A percentile compares a stretch with the other conserved stretches of the same genome.
These are phyloP conservation scores for Trichoderma parareesei DNA, from an alignment of 495 filamentous ascomycete species.

Conservation along the genomic window DNA sequence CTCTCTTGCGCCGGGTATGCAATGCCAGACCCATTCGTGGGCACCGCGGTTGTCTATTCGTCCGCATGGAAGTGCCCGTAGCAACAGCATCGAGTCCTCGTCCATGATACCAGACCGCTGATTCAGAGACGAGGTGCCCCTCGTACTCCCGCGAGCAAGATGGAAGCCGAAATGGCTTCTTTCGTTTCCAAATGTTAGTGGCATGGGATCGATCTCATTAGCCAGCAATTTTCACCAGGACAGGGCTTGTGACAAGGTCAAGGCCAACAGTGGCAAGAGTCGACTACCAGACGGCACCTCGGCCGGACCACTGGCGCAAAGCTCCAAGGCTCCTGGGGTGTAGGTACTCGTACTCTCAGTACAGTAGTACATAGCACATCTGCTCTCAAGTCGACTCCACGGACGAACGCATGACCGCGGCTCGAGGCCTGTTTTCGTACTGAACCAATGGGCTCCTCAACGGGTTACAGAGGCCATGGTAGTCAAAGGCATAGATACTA, in stretches of 20 bases:
- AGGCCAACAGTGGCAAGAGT: constrained; percentile 15
- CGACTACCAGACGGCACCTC: constrained; percentile 31
- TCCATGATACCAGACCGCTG: constrained; percentile 11
- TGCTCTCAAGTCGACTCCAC: constrained; percentile 35
- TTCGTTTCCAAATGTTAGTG: neutral
- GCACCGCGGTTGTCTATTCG: neutral
- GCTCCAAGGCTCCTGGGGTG: constrained; percentile 30
- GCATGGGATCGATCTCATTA: neutral
- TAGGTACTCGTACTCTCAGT: constrained; percentile 20
- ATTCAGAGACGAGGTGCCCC: neutral
- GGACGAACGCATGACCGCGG: constrained; percentile 43
- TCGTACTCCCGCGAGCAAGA: constrained; percentile 11
- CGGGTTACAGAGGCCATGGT: neutral
- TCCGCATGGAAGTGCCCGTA: neutral
- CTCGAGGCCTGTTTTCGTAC: constrained; percentile 26
- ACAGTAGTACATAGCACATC: constrained; percentile 16
- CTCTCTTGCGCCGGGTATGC: constrained; percentile 3
- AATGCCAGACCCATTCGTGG: neutral
- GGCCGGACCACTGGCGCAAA: constrained; percentile 31
- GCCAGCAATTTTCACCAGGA: constrained; percentile 10
- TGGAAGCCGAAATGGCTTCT: constrained; percentile 23
- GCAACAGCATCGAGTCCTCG: neutral
- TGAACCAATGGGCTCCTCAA: constrained; percentile 28
- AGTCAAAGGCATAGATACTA: neutral
- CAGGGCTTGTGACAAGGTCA: neutral